These are phyloP conservation scores for Colletotrichum kahawae DNA, from an alignment of 2,329 filamentous ascomycete genomes.

Conservation along the genomic window DNA sequence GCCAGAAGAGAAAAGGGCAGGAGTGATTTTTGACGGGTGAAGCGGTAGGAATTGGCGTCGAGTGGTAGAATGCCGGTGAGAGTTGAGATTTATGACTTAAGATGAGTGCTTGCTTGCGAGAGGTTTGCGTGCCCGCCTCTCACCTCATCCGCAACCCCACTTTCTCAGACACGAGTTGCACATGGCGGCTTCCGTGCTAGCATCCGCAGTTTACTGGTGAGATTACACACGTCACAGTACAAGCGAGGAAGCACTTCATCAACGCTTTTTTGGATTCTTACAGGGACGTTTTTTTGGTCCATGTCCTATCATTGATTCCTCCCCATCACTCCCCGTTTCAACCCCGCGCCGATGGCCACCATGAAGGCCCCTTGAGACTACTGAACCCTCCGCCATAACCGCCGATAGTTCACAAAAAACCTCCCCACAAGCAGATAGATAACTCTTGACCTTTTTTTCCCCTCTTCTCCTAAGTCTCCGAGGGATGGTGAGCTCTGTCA, in stretches of 20 bases:
- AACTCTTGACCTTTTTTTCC: neutral
- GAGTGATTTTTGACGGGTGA: neutral
- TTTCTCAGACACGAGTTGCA: neutral
- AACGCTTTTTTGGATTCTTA: neutral
- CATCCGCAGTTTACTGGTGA: neutral
- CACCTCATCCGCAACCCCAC: neutral
- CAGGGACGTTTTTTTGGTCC: neutral
- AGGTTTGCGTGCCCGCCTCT: neutral
- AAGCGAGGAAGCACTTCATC: neutral
- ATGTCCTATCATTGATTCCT: conserved; percentile 1
- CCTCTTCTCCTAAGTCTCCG: neutral
- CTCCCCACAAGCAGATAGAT: conserved; percentile 10
- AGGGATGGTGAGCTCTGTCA: neutral
- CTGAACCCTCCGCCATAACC: neutral
- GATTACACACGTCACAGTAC: neutral
- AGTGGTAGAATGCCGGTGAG: neutral
- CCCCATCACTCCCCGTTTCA: neutral
- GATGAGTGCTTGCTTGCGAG: neutral
- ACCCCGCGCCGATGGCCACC: neutral
- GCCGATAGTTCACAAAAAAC: neutral
- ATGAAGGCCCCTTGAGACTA: neutral
- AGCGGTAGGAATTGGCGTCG: neutral
- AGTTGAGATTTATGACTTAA: neutral
- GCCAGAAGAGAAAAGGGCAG: neutral
- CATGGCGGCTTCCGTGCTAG: neutral